phyloP scores from a whole-genome alignment of 2,329 filamentous ascomycete genomes.

The Penicillium digitatum region DNA sequence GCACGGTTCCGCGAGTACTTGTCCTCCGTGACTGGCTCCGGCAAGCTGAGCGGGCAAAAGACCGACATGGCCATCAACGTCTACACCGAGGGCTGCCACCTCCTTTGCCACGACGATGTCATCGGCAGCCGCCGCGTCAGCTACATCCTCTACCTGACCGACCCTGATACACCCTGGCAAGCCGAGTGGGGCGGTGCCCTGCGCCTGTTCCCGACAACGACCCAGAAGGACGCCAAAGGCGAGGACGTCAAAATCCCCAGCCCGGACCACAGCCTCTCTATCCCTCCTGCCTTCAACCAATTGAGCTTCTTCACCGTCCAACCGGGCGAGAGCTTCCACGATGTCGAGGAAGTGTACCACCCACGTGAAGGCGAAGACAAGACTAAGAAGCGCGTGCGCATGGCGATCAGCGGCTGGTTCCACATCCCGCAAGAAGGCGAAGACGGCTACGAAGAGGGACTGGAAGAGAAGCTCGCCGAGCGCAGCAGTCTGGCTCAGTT shows the following conservation, averaged over 20 bases:
- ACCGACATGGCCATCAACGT: constrained; percentile 99
- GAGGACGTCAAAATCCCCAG: constrained; percentile 73
- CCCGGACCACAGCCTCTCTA: constrained; percentile 73
- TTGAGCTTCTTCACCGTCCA: constrained; percentile 97
- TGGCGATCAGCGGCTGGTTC: constrained; percentile 99
- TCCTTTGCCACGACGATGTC: constrained; percentile 96
- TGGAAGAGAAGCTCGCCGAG: constrained; percentile 82
- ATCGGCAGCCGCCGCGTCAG: constrained; percentile 95
- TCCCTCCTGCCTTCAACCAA: constrained; percentile 95
- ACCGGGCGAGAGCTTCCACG: constrained; percentile 97
- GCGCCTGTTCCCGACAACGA: constrained; percentile 72
- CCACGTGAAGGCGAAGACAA: constrained; percentile 57
- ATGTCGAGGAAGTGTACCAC: constrained; percentile 96
- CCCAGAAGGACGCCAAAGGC: constrained; percentile 64
- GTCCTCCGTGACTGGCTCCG: constrained; percentile 77
- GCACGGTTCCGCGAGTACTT: constrained; percentile 84
- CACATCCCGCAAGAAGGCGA: constrained; percentile 95
- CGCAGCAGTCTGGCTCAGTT: constrained; percentile 90
- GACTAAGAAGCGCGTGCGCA: constrained; percentile 65
- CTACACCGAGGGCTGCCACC: constrained; percentile 91
- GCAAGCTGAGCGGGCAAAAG: constrained; percentile 83
- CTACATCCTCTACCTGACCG: constrained; percentile 93
- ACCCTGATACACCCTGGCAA: constrained; percentile 88
- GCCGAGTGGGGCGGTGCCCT: constrained; percentile 89
- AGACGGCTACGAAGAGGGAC: constrained; percentile 80